A percentile compares a stretch with the other conserved stretches of the same genome.
Conservation (phyloP, 805 yeast species). For the Monosporozyma unispora region DNA sequence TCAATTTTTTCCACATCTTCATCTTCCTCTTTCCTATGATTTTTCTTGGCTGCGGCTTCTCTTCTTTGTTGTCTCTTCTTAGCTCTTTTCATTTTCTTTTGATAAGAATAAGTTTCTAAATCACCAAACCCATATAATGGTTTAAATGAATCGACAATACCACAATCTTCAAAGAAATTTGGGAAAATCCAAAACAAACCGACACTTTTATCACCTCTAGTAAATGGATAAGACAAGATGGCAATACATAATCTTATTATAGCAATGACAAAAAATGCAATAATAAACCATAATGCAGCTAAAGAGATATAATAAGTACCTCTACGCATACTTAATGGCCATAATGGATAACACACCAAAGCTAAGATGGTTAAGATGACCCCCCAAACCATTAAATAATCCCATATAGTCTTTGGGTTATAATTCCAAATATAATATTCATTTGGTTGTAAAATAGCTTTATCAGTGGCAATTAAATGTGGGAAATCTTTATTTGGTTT, state of each 20-base stretch:
- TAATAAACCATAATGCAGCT: conserved; percentile 63
- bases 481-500: conserved; percentile 58
- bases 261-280: conserved; percentile 67
- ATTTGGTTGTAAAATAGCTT: conserved; percentile 53
- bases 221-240: conserved; percentile 31
- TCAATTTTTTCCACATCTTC: conserved; percentile 3
- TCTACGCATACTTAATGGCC: conserved; percentile 85
- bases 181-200: conserved; percentile 96
- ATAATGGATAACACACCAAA: conserved; percentile 76
- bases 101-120: conserved; percentile 25
- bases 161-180: conserved; percentile 89
- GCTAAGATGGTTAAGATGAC: conserved; percentile 56
- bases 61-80: conserved; percentile 22
- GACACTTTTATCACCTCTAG: conserved; percentile 6
- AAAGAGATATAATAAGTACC: conserved; percentile 89
- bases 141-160: conserved; percentile 81
- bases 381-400: conserved; percentile 31
- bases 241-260: conserved; percentile 65
- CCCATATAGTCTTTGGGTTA: conserved; percentile 50
- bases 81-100: conserved; percentile 27
- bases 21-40: background rate
- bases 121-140: conserved; percentile 86
- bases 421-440: conserved; percentile 81
- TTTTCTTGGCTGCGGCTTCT: background rate
- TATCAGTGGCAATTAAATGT: conserved; percentile 43